Base-by-base conservation (phyloP, 2,329 filamentous ascomycete species). In the Microsporum ferrugineum region DNA sequence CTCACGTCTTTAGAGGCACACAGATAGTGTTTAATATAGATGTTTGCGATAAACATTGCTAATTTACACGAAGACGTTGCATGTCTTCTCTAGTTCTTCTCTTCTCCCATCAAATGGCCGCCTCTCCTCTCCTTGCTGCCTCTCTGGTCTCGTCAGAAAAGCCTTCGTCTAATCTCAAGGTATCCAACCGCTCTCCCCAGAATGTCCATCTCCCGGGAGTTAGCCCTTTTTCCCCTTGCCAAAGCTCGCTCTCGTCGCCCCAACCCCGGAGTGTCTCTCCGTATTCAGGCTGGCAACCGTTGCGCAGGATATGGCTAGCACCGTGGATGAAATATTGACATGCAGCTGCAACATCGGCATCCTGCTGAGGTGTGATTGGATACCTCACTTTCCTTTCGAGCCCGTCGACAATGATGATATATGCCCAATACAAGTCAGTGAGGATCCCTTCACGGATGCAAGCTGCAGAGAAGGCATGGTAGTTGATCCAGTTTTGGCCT, bases 241-340 rank as follows among this genome's bases (percentile, higher is more conserved):
- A 58, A 2, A 58, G 36, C 56, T 58, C 56, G n/a, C 56, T 58
- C 31, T 58, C 36, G 41, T 41, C 33, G 8, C 41, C 56, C 56
- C 56, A 43, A 14, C 31, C 36, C 3, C 5, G 7, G 31, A 31
- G 43, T 12, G 12, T 51, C 17, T 45, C 39, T 17, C 43, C 43
- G n/a, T 34, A 2, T 45, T 41, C 10, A n/a, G 1, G 1, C 5
- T 3, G 14, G 33, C 49, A 36, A 31, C 27, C 29, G 14, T 17
- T 31, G 39, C 31, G 33, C 23, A 51, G 57, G 17, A n/a, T 34
- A 49, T 59, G 8, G 5, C 29, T 23, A 7, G 57, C 23, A 27
- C 17, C 41, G 7, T 51, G 41, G 39, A 49, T 34, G 36, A 58
- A 58, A 43, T 58, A 58, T 23, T 58, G 56, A 6, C 33, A 12